phyloP scores from a whole-genome alignment of 441 rosid species.

The Bocquillonia castaneifolia region DNA sequence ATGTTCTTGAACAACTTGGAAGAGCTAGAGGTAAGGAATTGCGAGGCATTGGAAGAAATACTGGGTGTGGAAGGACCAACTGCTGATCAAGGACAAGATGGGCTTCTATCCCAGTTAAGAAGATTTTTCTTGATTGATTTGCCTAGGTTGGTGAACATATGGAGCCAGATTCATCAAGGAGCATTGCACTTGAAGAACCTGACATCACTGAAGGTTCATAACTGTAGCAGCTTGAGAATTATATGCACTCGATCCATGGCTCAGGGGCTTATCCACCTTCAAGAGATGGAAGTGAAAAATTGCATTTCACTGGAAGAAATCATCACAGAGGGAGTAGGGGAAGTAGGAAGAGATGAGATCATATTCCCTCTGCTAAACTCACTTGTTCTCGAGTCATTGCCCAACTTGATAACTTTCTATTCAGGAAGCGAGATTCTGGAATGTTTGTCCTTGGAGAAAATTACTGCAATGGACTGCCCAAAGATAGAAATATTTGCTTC shows the following conservation, averaged over 20 bases:
- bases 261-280: conserved; percentile 11
- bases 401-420: conserved; percentile 12
- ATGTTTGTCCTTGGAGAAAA: neutral
- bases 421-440: neutral
- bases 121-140: conserved; percentile 13
- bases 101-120: conserved; percentile 5
- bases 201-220: conserved; percentile 4
- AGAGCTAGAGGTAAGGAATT: conserved; percentile 10
- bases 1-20: neutral
- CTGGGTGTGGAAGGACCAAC: neutral
- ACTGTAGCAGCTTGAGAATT: conserved; percentile 24
- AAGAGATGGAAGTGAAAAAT: conserved; percentile 9
- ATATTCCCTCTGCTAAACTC: neutral
- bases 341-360: neutral
- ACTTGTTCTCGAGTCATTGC: neutral
- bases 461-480: neutral
- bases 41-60: conserved; percentile 8
- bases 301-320: conserved; percentile 17
- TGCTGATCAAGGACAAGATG: neutral
- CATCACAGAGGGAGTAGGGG: conserved; percentile 7
- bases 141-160: conserved; percentile 11
- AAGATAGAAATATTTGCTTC: neutral
- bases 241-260: conserved; percentile 18
- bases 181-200: conserved; percentile 11
- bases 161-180: neutral